A percentile compares a stretch with the other conserved stretches of the same genome.
phyloP scores from a whole-genome alignment of 805 yeast species.

The Starmerella apis region DNA sequence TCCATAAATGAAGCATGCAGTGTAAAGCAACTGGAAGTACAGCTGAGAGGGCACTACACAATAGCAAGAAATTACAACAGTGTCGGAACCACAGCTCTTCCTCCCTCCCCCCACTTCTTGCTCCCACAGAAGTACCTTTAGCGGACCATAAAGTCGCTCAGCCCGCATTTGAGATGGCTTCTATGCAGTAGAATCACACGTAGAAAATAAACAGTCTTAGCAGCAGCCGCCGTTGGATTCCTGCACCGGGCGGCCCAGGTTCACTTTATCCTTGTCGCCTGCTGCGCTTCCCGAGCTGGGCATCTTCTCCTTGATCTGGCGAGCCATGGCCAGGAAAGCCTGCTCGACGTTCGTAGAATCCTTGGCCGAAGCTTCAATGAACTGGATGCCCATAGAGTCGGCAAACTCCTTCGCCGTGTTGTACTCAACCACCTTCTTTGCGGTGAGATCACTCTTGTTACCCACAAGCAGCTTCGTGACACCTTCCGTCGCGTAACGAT shows the following conservation, averaged over 20 bases:
- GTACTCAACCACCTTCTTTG: conserved; percentile 90
- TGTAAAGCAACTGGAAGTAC: too few species aligned
- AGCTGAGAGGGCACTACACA: too few species aligned
- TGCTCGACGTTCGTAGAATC: conserved; percentile 95
- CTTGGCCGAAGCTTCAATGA: conserved; percentile 91
- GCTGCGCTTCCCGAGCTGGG: conserved; percentile 50
- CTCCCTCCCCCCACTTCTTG: too few species aligned
- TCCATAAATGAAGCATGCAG: too few species aligned
- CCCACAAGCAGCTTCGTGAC: conserved; percentile 94
- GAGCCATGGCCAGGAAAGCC: conserved; percentile 96
- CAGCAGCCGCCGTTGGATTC: conserved; percentile 37
- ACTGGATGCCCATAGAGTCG: conserved; percentile 86
- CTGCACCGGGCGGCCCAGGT: conserved; percentile 35
- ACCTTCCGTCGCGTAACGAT: conserved; percentile 95
- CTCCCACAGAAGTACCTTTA: not conserved
- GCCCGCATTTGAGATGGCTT: not conserved
- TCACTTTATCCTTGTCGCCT: conserved; percentile 35
- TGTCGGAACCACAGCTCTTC: too few species aligned
- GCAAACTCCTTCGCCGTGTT: conserved; percentile 96
- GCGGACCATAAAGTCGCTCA: not conserved
- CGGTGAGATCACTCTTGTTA: conserved; percentile 87
- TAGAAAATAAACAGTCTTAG: conserved; percentile 21
- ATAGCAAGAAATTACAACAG: too few species aligned
- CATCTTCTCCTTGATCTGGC: conserved; percentile 95
- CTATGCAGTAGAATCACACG: not conserved